These are phyloP conservation scores for Danielia reshetovae DNA, from an alignment of 805 yeast genomes.

Conservation along the genomic window DNA sequence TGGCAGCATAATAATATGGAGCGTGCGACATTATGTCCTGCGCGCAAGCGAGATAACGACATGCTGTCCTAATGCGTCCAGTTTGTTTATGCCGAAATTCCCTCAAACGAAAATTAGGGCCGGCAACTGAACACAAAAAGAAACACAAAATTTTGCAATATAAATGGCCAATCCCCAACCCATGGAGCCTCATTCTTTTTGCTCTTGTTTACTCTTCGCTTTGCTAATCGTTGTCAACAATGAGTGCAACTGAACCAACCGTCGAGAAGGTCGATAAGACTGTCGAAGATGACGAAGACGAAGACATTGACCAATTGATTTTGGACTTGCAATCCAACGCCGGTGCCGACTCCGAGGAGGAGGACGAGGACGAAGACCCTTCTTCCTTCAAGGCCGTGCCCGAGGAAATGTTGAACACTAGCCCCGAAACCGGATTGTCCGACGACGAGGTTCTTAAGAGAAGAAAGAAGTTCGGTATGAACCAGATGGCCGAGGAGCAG, in stretches of 20 bases:
- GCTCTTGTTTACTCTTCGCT: slow-evolving; percentile 5
- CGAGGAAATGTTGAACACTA: slow-evolving; percentile 80
- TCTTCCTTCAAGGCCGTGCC: slow-evolving; percentile 66
- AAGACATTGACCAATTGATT: slow-evolving; percentile 59
- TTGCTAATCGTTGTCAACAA: slow-evolving; percentile 15
- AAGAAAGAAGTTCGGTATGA: slow-evolving; percentile 86
- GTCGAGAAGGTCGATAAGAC: slow-evolving; percentile 49
- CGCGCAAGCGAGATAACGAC: slow-evolving; percentile 7
- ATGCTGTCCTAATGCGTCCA: slow-evolving; percentile 17
- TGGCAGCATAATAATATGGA: neutral
- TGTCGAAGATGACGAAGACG: slow-evolving; percentile 53
- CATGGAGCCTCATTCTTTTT: slow-evolving; percentile 3
- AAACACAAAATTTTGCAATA: slow-evolving; percentile 11
- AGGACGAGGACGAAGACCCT: slow-evolving; percentile 28
- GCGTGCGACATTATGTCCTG: slow-evolving; percentile 2
- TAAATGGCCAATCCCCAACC: slow-evolving; percentile 13
- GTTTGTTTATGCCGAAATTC: slow-evolving; percentile 19
- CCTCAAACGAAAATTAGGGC: slow-evolving; percentile 13
- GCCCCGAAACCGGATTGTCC: slow-evolving; percentile 71
- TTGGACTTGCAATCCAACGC: slow-evolving; percentile 74
- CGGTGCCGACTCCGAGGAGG: slow-evolving; percentile 28
- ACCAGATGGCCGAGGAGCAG: slow-evolving; percentile 86
- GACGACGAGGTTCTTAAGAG: slow-evolving; percentile 75
- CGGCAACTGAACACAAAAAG: slow-evolving; percentile 4
- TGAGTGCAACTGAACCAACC: slow-evolving; percentile 49